Base-by-base conservation (phyloP, 1,139 yeast genomes). In the Candida sanyaensis region DNA sequence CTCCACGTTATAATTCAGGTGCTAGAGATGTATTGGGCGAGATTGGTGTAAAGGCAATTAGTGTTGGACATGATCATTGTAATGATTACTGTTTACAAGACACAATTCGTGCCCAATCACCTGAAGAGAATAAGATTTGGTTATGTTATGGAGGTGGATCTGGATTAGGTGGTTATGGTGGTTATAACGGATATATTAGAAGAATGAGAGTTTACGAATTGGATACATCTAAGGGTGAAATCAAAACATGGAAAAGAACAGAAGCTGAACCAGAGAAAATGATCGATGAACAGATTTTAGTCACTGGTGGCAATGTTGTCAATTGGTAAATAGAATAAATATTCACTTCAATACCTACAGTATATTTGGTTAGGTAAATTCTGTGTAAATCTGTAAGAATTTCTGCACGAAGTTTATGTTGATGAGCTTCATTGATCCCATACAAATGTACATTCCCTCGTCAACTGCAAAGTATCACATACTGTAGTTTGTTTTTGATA, bases 91-190 rank as follows among this genome's bases (percentile, higher is more conserved):
- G 99, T 65, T 68, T 88, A 39, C 68, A 73, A 46, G 86, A 84
- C 53, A 55, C 64, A 7, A 52, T 61, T 13, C 64, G 62, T 26
- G 64, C 59, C 23, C 61, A 64, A 12, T 53, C 54, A 26, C 53
- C 53, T 7, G 64, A 67, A 3, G 64, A 70, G 29, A 71, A 76
- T 42, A 75, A 77, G 41, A 69, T 89, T 32, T 89, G 96, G 96
- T 69, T 92, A 38, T 93, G 99, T 61, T 90, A 88, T 60, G 98
- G 96, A 2, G 99, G 99, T 37, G 96, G 86, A 0, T 77, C 80
- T 2, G 99, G 98, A 4, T 95, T 88, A 68, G 98, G 97, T 38
- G 99, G 97, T 0, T 91, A 91, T 61, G 96, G 86, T 4, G 97
- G 97, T 0, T 89, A 91, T 61, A 92, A 90, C 0, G 96, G 93